Evolutionary conservation across 1,284 basidiomycete genomes (phyloP), one percentile per base, ranked within the genome.

Genomic region (Pseudozyma pruni): DNA sequence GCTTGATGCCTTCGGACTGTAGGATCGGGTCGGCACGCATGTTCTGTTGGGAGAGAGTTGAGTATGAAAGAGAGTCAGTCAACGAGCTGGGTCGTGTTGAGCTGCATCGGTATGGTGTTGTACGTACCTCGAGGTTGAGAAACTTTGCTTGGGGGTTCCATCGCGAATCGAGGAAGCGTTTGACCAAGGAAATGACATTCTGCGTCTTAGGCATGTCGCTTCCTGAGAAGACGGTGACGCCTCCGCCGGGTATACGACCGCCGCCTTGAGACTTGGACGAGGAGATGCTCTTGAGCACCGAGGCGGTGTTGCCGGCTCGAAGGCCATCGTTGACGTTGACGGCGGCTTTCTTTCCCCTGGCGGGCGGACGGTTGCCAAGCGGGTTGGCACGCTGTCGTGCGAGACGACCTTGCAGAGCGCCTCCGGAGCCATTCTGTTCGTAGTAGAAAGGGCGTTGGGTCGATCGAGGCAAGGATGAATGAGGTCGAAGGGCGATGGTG

Each of bases 1-100:
- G 86, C 23, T 85, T 79, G 41, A 94, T 84, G 39, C 87, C 86
- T 73, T 90, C 84, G 76, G 88, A 88, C 78, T 86, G 87, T 57
- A 94, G 84, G 41, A 89, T 84, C 37, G 89, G 87, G 79, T 94
- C 92, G 29, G 90, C 87, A 44, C 86, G 83, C 86, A 94, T 87
- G 49, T 84, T 83, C 85, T 87, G 61, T 23, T 17, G 45, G 32
- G n/a, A 23, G 8, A 7, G 17, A 17, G 37, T 29, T 16, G 41
- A 32, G 2, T 23, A n/a, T n/a, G n/a, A n/a, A n/a, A n/a, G n/a
- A n/a, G 10, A 20, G 22, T 55, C 37, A 45, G 45, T 35, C 23
- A 27, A 2, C 13, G 29, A 27, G 17, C 16, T 3, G 22, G 25
- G 22, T 13, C 9, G 32, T 14, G 32, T 20, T 17, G 14, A 25